Base-by-base conservation (phyloP, 2,329 filamentous ascomycete species). In the Hirsutella rhossiliensis region DNA sequence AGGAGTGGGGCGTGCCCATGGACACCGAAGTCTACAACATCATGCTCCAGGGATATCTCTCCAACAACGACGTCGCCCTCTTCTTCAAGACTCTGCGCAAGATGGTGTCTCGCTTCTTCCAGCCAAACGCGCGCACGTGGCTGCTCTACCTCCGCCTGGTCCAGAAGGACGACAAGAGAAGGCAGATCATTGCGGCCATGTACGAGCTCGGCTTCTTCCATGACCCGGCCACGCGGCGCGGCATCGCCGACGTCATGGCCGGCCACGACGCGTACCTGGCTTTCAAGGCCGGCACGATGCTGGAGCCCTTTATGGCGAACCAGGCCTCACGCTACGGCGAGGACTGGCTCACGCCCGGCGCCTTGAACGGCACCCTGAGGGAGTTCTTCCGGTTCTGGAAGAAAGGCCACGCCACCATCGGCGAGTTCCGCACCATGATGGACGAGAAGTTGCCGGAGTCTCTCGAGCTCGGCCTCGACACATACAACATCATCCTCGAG, bases 91-190 rank as follows among this genome's bases (percentile, higher is more conserved):
- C 63, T 2, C 51, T 74, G 15, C 49, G 54, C 15, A 56, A 61
- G 45, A 74, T 76, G 71, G 47, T 58, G 20, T 43, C 49, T 7
- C 57, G 59, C 12, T 64, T 61, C 40, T 60, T 64, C 38, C 47
- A 50, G 27, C 68, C 71, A 4, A 66, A 72, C 40, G 53, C 66
- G 3, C 54, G 56, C 15, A 74, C 72, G 0, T 76, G 72, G 72
- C 50, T 68, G 3, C 58, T 68, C 4, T 71, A 74, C 46, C 56
- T 76, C 17, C 56, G 61, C n/a, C 60, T 75, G 38, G 73, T 83
- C 45, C 73, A 76, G 56, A 73, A 72, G 11, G 78, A 81, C 54
- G 69, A 75, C n/a, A 65, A 70, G 41, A 62, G 64, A 42, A 63
- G 65, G 20, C 66, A 69, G 49, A 58, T 72, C 28, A 54, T 75